A percentile compares a stretch with the other conserved stretches of the same genome.
These are phyloP conservation scores for Sugiyamaella grinbergsii DNA, from an alignment of 1,139 yeast species.

Conservation along the genomic window DNA sequence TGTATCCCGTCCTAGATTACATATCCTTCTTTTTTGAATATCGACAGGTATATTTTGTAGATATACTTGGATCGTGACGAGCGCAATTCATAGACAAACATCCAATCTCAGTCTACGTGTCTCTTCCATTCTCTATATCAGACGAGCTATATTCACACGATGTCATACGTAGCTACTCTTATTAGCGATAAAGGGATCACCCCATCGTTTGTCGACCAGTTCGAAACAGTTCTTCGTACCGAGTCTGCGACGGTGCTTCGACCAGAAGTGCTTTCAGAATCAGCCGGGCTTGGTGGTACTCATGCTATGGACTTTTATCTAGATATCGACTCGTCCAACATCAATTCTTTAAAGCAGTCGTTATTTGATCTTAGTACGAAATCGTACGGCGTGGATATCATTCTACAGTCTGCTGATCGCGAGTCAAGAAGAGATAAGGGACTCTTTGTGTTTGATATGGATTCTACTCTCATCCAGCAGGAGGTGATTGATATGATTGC, in stretches of 20 bases:
- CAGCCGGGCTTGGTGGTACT: conserved; percentile 18
- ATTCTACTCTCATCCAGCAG: conserved; percentile 91
- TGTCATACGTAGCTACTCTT: conserved; percentile 34
- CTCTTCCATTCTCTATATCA: too few relatives aligned
- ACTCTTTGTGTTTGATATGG: conserved; percentile 94
- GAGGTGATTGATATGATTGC: conserved; percentile 97
- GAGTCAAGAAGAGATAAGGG: conserved; percentile 47
- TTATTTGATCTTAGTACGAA: conserved; percentile 29
- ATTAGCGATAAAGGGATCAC: conserved; percentile 30
- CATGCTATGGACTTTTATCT: conserved; percentile 35
- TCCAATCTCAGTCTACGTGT: neutral
- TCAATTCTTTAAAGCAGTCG: conserved; percentile 25
- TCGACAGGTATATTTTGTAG: too few relatives aligned
- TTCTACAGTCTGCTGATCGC: conserved; percentile 49
- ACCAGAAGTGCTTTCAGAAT: conserved; percentile 26
- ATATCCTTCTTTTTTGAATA: too few relatives aligned
- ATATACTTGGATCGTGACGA: too few relatives aligned
- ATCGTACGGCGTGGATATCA: conserved; percentile 45
- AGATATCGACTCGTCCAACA: conserved; percentile 24
- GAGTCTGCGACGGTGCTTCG: conserved; percentile 30
- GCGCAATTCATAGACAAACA: too few relatives aligned
- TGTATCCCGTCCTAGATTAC: too few relatives aligned
- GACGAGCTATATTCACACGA: conserved; percentile 6
- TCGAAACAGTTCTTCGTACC: conserved; percentile 33
- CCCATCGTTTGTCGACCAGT: conserved; percentile 26